Base-by-base conservation (phyloP, 345 rosid genomes). In the Theobroma cacao region DNA sequence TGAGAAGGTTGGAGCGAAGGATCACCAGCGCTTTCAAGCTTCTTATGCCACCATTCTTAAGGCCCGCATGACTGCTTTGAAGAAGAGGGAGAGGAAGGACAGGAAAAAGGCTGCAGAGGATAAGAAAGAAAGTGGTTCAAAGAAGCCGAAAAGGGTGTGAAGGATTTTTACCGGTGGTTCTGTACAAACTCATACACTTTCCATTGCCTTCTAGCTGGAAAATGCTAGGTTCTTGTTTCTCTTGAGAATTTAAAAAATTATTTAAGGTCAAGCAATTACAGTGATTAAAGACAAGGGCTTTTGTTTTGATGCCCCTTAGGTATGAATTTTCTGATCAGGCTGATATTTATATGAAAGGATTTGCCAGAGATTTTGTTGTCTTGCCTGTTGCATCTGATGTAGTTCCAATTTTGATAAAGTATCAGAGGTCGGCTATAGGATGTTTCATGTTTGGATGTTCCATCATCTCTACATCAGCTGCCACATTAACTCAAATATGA, bases 21-120 rank as follows among this genome's bases (percentile, higher is more conserved):
- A 95, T 83, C 97, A 95, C 73, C 98, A 90, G 80, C 90, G 97
- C 65, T 93, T 95, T 74, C 99, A 93, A 85, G 93, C 97, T 75
- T 92, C 99, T 7, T 95, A 95, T 80, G 98, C 98, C 45, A 91
- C 96, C 3, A 90, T 95, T 55, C 93, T 95, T 66, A 93, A 93
- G 84, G 98, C 99, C 0, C 97, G 84, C 87, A 91, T 93, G 93
- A 90, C 96, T 75, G 88, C 94, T 77, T 78, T 95, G 79, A 93
- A 95, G 89, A 93, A 92, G 87, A 91, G 98, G 80, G 99, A 95
- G 82, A 92, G 98, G 83, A 95, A 93, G 84, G 97, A 92, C 82
- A 79, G 84, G 87, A 95, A 95, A 78, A 95, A 95, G 82, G 86
- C 91, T 11, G 86, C 87, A 22, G 97, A 84, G 53, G 89, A 86